Evolutionary conservation across 495 filamentous ascomycete species (phyloP).

Genomic region (Hypomontagnella submonticulosa): DNA sequence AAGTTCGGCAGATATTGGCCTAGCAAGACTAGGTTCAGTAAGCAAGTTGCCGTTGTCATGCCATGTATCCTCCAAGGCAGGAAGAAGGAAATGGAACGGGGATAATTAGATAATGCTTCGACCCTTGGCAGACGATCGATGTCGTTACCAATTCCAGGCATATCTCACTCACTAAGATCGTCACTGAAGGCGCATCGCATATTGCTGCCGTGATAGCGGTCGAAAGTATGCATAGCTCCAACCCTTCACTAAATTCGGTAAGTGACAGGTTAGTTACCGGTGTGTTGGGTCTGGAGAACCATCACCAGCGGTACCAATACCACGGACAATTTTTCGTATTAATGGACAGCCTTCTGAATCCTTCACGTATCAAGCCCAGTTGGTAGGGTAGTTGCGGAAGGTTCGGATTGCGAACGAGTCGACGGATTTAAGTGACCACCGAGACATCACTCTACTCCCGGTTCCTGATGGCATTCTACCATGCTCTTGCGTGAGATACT

Average conservation of each 20-base stretch:
- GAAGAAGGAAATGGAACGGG: constrained; percentile 16
- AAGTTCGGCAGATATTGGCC: constrained; percentile 5
- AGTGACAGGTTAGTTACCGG: constrained; percentile 32
- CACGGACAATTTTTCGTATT: constrained; percentile 15
- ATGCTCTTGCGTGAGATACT: constrained; percentile 8
- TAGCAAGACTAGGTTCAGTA: not conserved
- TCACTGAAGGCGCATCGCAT: constrained; percentile 14
- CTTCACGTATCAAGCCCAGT: constrained; percentile 18
- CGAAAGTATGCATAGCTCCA: constrained; percentile 7
- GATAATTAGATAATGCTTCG: constrained; percentile 12
- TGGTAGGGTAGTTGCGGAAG: constrained; percentile 12
- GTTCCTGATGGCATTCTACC: constrained; percentile 14
- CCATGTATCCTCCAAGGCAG: constrained; percentile 12
- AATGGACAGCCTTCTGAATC: constrained; percentile 19
- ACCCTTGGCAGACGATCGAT: constrained; percentile 30
- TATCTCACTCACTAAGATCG: constrained; percentile 23
- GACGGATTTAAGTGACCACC: constrained; percentile 11
- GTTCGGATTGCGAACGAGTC: constrained; percentile 5
- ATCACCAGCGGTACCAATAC: constrained; percentile 8
- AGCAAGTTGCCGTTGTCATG: too few species aligned
- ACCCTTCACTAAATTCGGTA: constrained; percentile 18
- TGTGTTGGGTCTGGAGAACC: constrained; percentile 29
- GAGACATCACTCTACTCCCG: constrained; percentile 1
- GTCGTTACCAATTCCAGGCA: constrained; percentile 19
- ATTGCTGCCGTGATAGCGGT: constrained; percentile 10